These are phyloP conservation scores for Russula sp. DNA, from an alignment of 768 basidiomycete species.

Conservation along the genomic window DNA sequence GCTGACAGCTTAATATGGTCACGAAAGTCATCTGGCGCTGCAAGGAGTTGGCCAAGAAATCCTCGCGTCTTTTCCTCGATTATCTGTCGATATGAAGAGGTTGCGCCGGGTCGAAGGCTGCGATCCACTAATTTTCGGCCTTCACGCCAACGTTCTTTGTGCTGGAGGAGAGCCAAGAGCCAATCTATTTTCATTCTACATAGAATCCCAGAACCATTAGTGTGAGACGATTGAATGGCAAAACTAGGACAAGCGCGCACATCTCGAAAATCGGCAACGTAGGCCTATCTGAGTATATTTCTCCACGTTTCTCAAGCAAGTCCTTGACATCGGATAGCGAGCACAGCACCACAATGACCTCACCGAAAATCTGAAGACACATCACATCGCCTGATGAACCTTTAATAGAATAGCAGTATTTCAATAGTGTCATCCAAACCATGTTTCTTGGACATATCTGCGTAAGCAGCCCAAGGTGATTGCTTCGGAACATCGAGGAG, in stretches of 20 bases:
- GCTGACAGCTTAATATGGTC: not conserved
- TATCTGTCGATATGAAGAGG: not conserved
- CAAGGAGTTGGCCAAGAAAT: not conserved
- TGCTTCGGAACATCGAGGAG: not conserved
- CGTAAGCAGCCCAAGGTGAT: not conserved
- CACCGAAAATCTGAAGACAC: not conserved
- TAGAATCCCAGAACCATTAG: not conserved
- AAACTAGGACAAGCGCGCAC: not conserved
- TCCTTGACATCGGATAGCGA: not conserved
- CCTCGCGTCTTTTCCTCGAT: constrained; percentile 3
- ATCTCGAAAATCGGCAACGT: not conserved
- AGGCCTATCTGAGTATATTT: constrained; percentile 1
- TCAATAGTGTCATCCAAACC: too few relatives aligned
- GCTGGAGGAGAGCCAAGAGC: too few relatives aligned
- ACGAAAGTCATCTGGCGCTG: not conserved
- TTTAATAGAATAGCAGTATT: too few relatives aligned
- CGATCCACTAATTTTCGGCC: not conserved
- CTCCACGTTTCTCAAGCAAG: not conserved
- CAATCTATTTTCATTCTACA: not conserved
- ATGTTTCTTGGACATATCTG: not conserved
- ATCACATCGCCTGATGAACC: not conserved
- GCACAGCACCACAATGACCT: not conserved
- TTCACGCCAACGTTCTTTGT: too few relatives aligned
- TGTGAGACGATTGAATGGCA: not conserved
- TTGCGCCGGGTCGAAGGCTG: not conserved